phyloP scores from a whole-genome alignment of 2,329 filamentous ascomycete species.

The Paecilomyces fulvus region DNA sequence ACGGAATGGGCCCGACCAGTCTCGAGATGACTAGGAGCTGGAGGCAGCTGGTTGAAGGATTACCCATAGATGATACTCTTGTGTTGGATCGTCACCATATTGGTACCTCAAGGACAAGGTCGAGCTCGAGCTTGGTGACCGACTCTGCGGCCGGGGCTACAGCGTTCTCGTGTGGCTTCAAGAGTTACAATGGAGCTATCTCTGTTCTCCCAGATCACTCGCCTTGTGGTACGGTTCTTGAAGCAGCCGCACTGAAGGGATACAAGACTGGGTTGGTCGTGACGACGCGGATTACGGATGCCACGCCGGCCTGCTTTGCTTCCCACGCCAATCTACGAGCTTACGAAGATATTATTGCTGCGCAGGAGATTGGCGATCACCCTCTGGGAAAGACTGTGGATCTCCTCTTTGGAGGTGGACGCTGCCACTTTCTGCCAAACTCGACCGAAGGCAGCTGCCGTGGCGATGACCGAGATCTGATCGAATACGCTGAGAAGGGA shows the following conservation, averaged over 20 bases:
- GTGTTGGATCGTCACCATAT: constrained; percentile 82
- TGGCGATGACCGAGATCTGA: constrained; percentile 66
- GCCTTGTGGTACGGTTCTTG: constrained; percentile 85
- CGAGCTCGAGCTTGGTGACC: constrained; percentile 75
- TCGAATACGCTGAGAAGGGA: constrained; percentile 62
- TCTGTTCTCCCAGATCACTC: constrained; percentile 75
- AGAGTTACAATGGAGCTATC: constrained; percentile 97
- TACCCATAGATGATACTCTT: constrained; percentile 68
- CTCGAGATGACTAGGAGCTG: constrained; percentile 79
- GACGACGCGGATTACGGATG: constrained; percentile 90
- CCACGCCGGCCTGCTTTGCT: constrained; percentile 91
- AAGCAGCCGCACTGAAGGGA: constrained; percentile 85
- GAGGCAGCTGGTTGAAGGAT: constrained; percentile 64
- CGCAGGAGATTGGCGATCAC: constrained; percentile 84
- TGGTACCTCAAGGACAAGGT: constrained; percentile 80
- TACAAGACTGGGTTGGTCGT: constrained; percentile 92
- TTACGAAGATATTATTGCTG: constrained; percentile 83
- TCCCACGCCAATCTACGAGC: constrained; percentile 71
- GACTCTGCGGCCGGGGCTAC: constrained; percentile 97
- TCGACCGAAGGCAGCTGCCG: constrained; percentile 73
- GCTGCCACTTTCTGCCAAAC: constrained; percentile 89
- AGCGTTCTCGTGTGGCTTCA: constrained; percentile 83
- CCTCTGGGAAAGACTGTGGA: constrained; percentile 82
- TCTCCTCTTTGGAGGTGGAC: constrained; percentile 83
- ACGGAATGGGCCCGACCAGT: constrained; percentile 95